Conservation (phyloP, 345 rosid genomes). For the Aquilaria sinensis region DNA sequence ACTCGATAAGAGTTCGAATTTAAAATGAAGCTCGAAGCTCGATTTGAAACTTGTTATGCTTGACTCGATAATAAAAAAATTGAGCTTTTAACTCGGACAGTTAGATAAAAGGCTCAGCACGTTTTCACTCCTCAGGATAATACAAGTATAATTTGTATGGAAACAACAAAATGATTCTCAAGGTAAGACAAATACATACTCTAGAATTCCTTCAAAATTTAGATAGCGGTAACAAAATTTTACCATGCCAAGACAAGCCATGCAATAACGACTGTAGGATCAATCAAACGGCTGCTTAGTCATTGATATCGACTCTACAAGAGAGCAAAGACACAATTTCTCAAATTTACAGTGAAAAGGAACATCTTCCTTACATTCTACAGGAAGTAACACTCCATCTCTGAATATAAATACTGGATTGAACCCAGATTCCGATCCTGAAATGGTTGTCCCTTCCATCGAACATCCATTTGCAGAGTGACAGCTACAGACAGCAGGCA, state of each 20-base stretch:
- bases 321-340: slow-evolving; percentile 67
- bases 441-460: slow-evolving; percentile 19
- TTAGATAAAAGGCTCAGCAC: no score
- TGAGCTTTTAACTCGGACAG: no score
- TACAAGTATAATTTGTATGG: no score
- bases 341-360: slow-evolving; percentile 69
- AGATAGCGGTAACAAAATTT: no score
- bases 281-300: slow-evolving; percentile 47
- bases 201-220: no score
- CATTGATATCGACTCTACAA: slow-evolving; percentile 44
- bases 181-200: no score
- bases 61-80: no score
- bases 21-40: no score
- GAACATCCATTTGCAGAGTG: slow-evolving; percentile 31
- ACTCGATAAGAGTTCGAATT: no score
- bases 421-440: slow-evolving; percentile 19
- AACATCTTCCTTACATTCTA: slow-evolving; percentile 26
- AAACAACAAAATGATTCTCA: no score
- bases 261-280: slow-evolving; percentile 9
- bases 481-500: slow-evolving; percentile 47
- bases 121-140: no score
- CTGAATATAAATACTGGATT: slow-evolving; percentile 49
- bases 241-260: slow-evolving; percentile 11
- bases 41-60: no score
- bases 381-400: slow-evolving; percentile 64